A percentile compares a stretch with the other conserved stretches of the same genome.
Evolutionary conservation across 2,329 filamentous ascomycete genomes (phyloP).

Genomic region (Karstenula rhodostoma): DNA sequence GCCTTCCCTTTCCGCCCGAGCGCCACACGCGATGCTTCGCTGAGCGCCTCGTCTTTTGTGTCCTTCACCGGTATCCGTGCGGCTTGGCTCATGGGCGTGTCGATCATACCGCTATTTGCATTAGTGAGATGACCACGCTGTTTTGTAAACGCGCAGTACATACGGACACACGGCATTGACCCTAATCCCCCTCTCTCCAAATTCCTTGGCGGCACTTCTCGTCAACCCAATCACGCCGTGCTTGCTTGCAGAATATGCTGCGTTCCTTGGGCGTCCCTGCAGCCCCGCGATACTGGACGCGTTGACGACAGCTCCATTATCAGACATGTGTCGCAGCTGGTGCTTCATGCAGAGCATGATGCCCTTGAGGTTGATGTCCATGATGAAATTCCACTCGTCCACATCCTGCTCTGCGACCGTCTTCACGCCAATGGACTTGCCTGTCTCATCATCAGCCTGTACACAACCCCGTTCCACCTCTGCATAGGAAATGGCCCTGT

Average conservation of each 20-base stretch:
- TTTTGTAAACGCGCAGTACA: constrained; percentile 7
- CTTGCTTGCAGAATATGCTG: constrained; percentile 47
- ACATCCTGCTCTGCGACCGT: constrained; percentile 37
- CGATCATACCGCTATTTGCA: constrained; percentile 24
- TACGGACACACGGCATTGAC: constrained; percentile 39
- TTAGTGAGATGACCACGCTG: too few relatives aligned
- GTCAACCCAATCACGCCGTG: constrained; percentile 51
- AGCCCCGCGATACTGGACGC: constrained; percentile 55
- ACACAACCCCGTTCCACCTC: too few relatives aligned
- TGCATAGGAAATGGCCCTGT: too few relatives aligned
- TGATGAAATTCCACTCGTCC: constrained; percentile 44
- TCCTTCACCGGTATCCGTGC: constrained; percentile 5
- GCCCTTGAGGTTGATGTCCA: constrained; percentile 45
- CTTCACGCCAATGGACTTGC: constrained; percentile 34
- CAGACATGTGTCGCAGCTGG: constrained; percentile 47
- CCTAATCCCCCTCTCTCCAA: constrained; percentile 37
- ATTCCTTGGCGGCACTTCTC: constrained; percentile 47
- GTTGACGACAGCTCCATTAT: constrained; percentile 43
- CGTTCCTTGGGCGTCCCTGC: constrained; percentile 49
- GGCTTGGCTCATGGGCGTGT: constrained; percentile 32
- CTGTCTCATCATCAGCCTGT: not conserved
- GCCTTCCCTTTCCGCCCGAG: constrained; percentile 29
- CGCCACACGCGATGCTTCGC: constrained; percentile 18
- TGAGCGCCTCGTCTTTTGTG: constrained; percentile 7
- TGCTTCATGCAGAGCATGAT: constrained; percentile 44